These are phyloP conservation scores for Lippia alba DNA, from an alignment of 305 asterid species.

Conservation along the genomic window DNA sequence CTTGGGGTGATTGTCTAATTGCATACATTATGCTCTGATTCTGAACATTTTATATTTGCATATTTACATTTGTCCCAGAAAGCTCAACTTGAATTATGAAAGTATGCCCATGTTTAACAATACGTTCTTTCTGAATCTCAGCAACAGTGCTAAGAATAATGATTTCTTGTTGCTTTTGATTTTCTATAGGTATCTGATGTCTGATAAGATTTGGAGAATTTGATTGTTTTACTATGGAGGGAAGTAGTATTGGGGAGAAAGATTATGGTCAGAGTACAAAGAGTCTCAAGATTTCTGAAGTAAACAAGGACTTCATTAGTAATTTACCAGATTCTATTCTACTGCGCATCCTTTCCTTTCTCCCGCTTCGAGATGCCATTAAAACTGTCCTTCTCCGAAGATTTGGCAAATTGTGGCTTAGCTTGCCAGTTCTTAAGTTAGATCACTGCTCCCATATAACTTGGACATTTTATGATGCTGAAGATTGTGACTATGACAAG, in stretches of 20 bases:
- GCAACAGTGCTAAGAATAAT: not conserved
- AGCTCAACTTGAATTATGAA: too few relatives aligned
- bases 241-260: not conserved
- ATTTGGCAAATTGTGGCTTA: conserved; percentile 28
- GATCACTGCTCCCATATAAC: conserved; percentile 6
- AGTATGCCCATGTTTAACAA: too few relatives aligned
- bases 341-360: conserved; percentile 26
- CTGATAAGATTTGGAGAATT: not conserved
- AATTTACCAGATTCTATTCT: not conserved
- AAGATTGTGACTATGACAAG: not conserved
- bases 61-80: too few relatives aligned
- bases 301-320: conserved; percentile 17
- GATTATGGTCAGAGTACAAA: not conserved
- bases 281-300: not conserved
- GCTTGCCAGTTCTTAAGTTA: conserved; percentile 27
- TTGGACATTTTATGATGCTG: not conserved
- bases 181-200: not conserved
- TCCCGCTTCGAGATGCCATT: conserved; percentile 22
- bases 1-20: too few relatives aligned
- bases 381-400: conserved; percentile 15
- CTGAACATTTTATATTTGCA: too few relatives aligned
- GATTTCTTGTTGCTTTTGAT: not conserved
- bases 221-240: not conserved
- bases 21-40: too few relatives aligned
- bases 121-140: too few relatives aligned